A percentile compares a stretch with the other conserved stretches of the same genome.
Conservation (phyloP, 1,284 basidiomycete species). For the Cutaneotrichosporon arboriforme region DNA sequence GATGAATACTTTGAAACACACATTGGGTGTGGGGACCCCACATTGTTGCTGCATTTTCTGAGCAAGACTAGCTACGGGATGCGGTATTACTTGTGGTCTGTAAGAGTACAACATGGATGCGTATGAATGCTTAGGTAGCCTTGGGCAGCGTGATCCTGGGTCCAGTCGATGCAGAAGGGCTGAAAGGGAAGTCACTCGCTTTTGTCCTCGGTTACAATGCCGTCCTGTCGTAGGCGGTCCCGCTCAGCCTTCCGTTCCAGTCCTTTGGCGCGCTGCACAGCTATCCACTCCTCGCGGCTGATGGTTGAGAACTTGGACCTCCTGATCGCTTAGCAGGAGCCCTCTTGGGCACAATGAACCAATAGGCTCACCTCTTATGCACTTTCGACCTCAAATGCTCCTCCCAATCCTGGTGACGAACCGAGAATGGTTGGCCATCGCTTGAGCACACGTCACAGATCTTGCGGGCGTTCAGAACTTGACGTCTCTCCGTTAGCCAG, state of each 20-base stretch:
- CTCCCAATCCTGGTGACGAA: conserved; percentile 64
- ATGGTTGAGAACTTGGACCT: conserved; percentile 2
- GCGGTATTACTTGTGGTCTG: no score
- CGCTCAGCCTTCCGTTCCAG: conserved; percentile 20
- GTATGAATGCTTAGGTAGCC: no score
- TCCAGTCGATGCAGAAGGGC: no score
- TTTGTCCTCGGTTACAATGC: no score
- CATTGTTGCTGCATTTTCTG: no score
- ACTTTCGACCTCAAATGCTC: conserved; percentile 58
- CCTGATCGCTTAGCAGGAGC: not conserved
- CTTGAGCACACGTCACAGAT: conserved; percentile 69
- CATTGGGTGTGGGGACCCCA: no score
- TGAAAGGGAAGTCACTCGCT: no score
- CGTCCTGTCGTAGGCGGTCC: conserved; percentile 3
- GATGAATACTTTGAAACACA: no score
- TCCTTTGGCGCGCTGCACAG: conserved; percentile 15
- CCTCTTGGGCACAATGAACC: not conserved
- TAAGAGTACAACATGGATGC: no score
- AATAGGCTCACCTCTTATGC: conserved; percentile 51
- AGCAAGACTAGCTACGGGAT: no score
- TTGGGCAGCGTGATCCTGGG: no score
- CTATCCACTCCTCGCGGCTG: conserved; percentile 23
- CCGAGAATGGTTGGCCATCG: conserved; percentile 64
- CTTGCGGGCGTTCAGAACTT: conserved; percentile 57
- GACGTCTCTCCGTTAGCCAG: conserved; percentile 50